Base-by-base conservation (phyloP, 495 filamentous ascomycete species). In the Xylaria grammica region DNA sequence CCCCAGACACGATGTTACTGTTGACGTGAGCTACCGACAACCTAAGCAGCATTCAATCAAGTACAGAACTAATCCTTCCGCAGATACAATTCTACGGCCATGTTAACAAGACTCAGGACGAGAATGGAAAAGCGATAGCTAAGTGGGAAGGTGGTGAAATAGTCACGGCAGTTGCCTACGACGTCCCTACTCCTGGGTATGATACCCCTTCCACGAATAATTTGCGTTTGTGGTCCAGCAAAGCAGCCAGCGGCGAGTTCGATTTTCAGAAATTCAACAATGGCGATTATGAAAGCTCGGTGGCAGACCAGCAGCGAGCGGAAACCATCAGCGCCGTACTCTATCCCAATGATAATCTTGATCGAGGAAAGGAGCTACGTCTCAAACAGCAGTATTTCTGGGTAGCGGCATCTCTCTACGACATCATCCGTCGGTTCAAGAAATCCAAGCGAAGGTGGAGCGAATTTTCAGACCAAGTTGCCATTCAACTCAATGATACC, bases 311-410 rank as follows among this genome's bases (percentile, higher is more conserved):
- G 74, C 95, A 99, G 77, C 87, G 88, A 19, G 95, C 95, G 2
- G 95, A 99, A 81, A 97, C 96, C 46, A 98, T 99, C 76, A 97
- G 93, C 40, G 96, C 96, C 11, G 95, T 99, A 34, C 81, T 99
- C 22, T 99, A 99, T 70, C 95, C 95, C 6, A 99, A 99, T 73
- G 95, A 99, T 74, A 98, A 97, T 74, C 85, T 99, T 30, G 94
- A 97, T 60, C 89, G 91, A 65, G 95, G 95, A 56, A 99, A 99
- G 77, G 95, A 99, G 78, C 89, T 99, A 60, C 90, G 95, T 58
- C 81, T 99, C 72, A 99, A 98, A 84, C 95, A 99, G 74, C 95
- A 99, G 76, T 99, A 99, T 83, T 99, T 99, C 82, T 99, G 95
- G 95, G 96, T 96, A 77, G 94, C 95, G 54, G 95, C 95, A 7